Evolutionary conservation across 2,329 filamentous ascomycete genomes (phyloP), one percentile per base, ranked within the genome.

Genomic region (Paracamarosporium sp.): DNA sequence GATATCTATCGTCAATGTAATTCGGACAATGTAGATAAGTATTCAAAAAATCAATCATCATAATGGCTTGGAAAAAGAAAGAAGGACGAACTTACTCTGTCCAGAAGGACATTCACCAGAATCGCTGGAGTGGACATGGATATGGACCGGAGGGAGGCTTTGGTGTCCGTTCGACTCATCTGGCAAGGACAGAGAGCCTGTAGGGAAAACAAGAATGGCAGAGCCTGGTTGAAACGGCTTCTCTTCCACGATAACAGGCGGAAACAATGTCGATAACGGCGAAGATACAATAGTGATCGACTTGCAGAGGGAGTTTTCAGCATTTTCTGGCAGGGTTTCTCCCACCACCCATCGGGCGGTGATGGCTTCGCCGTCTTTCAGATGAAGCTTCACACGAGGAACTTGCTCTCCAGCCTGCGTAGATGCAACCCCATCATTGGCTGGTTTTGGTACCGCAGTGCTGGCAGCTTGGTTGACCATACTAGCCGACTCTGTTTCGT

Each of bases 1-100:
- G 86, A 83, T 83, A 62, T 61, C 76, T 83, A 85, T 95, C 93
- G 88, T 96, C 93, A 96, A 90, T 85, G 85, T 78, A 81, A 81
- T 90, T 96, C 94, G 93, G 94, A 91, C 93, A 98, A 98, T 97
- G 94, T 98, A 97, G 94, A 97, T 98, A 98, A 98, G 93, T 93
- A 92, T 95, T 96, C 85, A 79, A 83, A 83, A 80, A 78, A 80
- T 85, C 79, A 79, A 84, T 97, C 93, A 98, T 97, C 94, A 93
- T 90, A 74, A 83, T 85, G 83, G 55, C 59, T 58, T 62, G 62
- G 33, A 25, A 41, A 36, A 36, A 53, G 38, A 15, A 9, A 17
- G 31, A 24, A 20, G 57, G 40, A 61, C 40, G 55, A 46, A 91
- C 94, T 92, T 86, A 99, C 94, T 88, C 87, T 98, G 93, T 79